Evolutionary conservation across 192 early-diverging fungal genomes (phyloP).

Genomic region (Podila verticillata): DNA sequence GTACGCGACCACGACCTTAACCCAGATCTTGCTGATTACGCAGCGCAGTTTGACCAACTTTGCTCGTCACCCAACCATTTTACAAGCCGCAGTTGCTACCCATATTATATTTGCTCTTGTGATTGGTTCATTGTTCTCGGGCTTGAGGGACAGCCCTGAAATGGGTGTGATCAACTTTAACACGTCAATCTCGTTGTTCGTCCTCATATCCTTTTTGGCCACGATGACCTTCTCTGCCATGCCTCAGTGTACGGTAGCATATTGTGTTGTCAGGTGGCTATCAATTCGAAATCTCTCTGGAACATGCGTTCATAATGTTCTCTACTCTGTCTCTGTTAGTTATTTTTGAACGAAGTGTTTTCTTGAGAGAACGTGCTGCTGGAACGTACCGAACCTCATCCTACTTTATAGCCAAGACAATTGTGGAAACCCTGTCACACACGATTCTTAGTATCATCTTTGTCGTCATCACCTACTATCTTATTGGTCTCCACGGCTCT

Average conservation of each 20-base stretch:
- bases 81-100: constrained; percentile 64
- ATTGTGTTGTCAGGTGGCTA: too few species aligned
- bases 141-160: constrained; percentile 29
- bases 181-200: constrained; percentile 53
- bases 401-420: constrained; percentile 76
- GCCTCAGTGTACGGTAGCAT: constrained; percentile 61
- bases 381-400: constrained; percentile 76
- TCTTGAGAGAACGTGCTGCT: constrained; percentile 78
- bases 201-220: constrained; percentile 55
- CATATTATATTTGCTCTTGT: constrained; percentile 59
- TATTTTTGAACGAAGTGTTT: constrained; percentile 72
- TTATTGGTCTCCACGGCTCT: constrained; percentile 80
- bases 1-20: constrained; percentile 46
- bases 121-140: constrained; percentile 39
- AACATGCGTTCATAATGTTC: too few species aligned
- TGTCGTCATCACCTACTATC: constrained; percentile 85
- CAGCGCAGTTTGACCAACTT: constrained; percentile 71
- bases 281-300: too few species aligned
- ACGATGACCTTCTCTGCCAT: constrained; percentile 70
- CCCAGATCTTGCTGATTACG: constrained; percentile 67
- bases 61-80: constrained; percentile 67
- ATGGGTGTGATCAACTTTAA: constrained; percentile 48
- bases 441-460: constrained; percentile 83
- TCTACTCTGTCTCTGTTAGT: constrained; percentile 45
- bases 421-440: constrained; percentile 23